Evolutionary conservation across 805 yeast genomes (phyloP), one percentile per base, ranked within the genome.

Genomic region (Torulaspora gathmanii): DNA sequence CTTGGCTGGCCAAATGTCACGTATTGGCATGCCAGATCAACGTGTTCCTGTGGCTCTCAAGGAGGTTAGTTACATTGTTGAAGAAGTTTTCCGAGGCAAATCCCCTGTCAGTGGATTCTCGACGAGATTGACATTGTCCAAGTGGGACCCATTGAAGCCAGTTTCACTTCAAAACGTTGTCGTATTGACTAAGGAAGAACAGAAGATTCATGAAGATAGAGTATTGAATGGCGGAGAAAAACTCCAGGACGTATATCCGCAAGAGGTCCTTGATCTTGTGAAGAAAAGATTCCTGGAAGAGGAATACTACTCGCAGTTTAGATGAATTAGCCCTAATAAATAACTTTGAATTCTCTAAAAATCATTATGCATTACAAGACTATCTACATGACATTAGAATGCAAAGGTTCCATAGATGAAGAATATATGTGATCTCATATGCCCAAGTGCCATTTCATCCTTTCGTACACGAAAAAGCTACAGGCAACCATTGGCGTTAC

Each of bases 401-500:
- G 33, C 29, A 30, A 35, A 27, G 30, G 42, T 13, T 22, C 23
- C 25, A 15, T 17, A 31, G 23, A 9, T 23, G 27, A 31, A 39
- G 33, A 39, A 30, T 23, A 13, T 13, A 10, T 23, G n/a, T 9
- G 11, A n/a, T 39, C 29, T 60, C 56, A 81, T 37, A 89, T 85
- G 34, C 86, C 85, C 43, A 93, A 66, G 42, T 72, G 64, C 55
- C 70, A 70, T 69, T 93, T 93, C 68, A 82, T 74, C 47, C 96
- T 74, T 67, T 91, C 99, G 67, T 93, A 93, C 29, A 91, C 96
- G 62, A 79, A 90, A 65, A 91, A 91, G 12, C 96, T 83, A 65
- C 97, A 90, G 29, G 98, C 95, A 58, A 83, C 91, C 99, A 93
- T 93, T 7, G 99, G 99, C 15, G 86, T 80, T 28, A 93, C 95